Percentiles rank a stretch among this genome's conserved stretches.
Conservation (phyloP, 2,329 filamentous ascomycete species). For the Neonectria coccinea region DNA sequence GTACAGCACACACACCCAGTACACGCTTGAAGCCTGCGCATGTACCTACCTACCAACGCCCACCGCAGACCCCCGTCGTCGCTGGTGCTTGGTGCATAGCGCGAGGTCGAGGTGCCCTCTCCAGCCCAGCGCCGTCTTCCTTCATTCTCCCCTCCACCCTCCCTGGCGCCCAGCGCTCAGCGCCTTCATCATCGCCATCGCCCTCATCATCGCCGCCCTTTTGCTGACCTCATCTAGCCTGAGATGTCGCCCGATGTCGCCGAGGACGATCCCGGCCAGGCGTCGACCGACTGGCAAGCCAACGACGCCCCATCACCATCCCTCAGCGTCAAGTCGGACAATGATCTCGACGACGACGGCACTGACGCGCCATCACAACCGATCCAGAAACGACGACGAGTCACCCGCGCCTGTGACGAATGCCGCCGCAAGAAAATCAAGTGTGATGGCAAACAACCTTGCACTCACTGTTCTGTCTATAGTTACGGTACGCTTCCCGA, state of each 20-base stretch:
- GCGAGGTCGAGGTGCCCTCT: conserved; percentile 8
- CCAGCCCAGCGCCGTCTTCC: conserved; percentile 10
- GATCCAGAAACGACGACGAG: conserved; percentile 80
- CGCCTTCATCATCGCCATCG: conserved; percentile 25
- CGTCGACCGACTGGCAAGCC: conserved; percentile 52
- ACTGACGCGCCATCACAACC: conserved; percentile 62
- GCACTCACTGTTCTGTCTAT: conserved; percentile 97
- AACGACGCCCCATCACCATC: conserved; percentile 54
- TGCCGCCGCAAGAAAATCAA: conserved; percentile 90
- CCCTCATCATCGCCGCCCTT: conserved; percentile 23
- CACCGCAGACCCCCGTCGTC: conserved; percentile 3
- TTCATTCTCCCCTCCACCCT: conserved; percentile 14
- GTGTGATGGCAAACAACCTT: conserved; percentile 87
- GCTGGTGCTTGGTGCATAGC: conserved; percentile 8
- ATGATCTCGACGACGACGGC: conserved; percentile 54
- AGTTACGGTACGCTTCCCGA: conserved; percentile 80
- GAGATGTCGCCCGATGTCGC: conserved; percentile 55
- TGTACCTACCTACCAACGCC: conserved; percentile 5
- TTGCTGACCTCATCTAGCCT: conserved; percentile 43
- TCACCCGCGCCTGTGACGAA: conserved; percentile 85
- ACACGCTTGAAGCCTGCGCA: conserved; percentile 19
- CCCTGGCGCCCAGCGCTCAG: conserved; percentile 24
- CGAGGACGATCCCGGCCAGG: conserved; percentile 56
- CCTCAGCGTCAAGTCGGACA: conserved; percentile 58
- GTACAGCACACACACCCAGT: conserved; percentile 12